These are phyloP conservation scores for Trypanosoma mega DNA, from an alignment of 208 protist genomes.

Conservation along the genomic window DNA sequence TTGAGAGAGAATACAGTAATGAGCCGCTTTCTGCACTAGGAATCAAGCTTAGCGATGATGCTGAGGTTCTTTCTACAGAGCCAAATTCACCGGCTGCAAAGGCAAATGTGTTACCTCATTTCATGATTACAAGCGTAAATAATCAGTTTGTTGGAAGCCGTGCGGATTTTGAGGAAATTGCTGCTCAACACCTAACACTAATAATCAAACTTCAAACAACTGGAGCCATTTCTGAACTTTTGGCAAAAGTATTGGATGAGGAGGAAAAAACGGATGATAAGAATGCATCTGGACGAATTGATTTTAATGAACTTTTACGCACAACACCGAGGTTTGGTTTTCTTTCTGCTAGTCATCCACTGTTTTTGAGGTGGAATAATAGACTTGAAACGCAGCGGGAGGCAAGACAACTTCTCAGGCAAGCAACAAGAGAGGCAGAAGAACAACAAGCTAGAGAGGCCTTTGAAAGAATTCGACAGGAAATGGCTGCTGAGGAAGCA, in stretches of 20 bases:
- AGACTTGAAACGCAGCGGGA: conserved; percentile 54
- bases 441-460: conserved; percentile 54
- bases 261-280: conserved; percentile 35
- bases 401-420: conserved; percentile 54
- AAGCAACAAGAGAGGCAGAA: conserved; percentile 54
- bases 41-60: conserved; percentile 68
- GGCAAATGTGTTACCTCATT: conserved; percentile 60
- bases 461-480: conserved; percentile 42
- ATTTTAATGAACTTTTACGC: conserved; percentile 66
- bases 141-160: conserved; percentile 67
- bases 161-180: conserved; percentile 46
- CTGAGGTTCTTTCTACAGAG: conserved; percentile 46
- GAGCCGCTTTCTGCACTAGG: conserved; percentile 61
- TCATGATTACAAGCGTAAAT: conserved; percentile 78
- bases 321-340: conserved; percentile 84
- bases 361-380: conserved; percentile 71
- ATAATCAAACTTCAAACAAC: conserved; percentile 73
- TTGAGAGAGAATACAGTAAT: conserved; percentile 55
- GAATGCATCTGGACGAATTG: conserved; percentile 4
- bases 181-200: conserved; percentile 46
- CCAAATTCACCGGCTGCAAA: conserved; percentile 43
- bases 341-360: conserved; percentile 64
- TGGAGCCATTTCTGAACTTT: conserved; percentile 63
- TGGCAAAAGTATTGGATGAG: conserved; percentile 58
- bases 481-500: conserved; percentile 43